These are phyloP conservation scores for Chimonanthus praecox DNA, from an alignment of 164 flowering plant genomes.

Conservation along the genomic window DNA sequence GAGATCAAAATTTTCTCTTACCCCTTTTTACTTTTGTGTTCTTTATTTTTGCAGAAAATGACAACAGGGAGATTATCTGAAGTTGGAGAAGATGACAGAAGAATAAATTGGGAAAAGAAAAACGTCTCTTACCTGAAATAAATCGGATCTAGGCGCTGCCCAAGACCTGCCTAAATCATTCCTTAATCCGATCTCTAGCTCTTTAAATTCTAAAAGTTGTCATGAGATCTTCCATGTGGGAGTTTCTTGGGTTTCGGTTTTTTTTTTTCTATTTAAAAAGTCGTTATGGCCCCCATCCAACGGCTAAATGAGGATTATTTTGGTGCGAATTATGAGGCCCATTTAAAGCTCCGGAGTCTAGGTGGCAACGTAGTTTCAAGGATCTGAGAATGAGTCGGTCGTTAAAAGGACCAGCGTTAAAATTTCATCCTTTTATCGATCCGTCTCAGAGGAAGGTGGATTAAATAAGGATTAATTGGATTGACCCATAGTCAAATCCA, in stretches of 20 bases:
- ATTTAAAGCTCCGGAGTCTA: neutral
- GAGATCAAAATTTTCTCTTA: neutral
- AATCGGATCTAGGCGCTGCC: no score
- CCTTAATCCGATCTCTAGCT: no score
- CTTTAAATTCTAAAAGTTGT: no score
- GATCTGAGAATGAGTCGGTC: neutral
- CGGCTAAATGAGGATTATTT: neutral
- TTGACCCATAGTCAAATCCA: no score
- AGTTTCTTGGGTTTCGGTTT: neutral
- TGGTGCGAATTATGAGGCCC: neutral
- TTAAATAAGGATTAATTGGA: no score
- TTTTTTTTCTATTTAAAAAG: neutral
- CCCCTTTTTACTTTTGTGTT: neutral
- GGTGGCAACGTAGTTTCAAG: neutral
- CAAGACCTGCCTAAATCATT: no score
- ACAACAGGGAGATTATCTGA: neutral
- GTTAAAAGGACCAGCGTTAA: neutral
- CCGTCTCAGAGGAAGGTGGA: no score
- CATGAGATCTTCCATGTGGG: no score
- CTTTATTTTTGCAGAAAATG: neutral
- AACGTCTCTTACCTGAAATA: no score
- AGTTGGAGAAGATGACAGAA: neutral
- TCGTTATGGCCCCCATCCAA: neutral
- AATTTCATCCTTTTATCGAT: accelerated
- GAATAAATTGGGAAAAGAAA: neutral